A percentile compares a stretch with the other conserved stretches of the same genome.
Conservation (phyloP, 768 basidiomycete species). For the Russula ochroleuca region DNA sequence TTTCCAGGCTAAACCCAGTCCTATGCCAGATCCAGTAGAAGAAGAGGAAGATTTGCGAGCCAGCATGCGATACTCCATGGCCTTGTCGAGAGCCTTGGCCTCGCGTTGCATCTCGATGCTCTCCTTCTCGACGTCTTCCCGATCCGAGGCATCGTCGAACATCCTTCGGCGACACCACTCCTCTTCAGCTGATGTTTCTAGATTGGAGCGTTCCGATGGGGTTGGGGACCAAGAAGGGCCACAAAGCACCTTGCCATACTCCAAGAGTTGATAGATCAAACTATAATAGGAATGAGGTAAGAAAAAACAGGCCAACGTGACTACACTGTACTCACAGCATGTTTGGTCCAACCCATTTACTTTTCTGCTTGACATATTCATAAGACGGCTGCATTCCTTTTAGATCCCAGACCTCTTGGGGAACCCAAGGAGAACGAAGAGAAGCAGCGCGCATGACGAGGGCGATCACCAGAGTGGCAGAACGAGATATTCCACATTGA, state of each 20-base stretch:
- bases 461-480: constrained; percentile 85
- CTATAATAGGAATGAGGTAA: constrained; percentile 39
- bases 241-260: constrained; percentile 75
- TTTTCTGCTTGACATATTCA: constrained; percentile 84
- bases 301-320: constrained; percentile 6
- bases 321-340: constrained; percentile 73
- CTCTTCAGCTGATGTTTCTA: constrained; percentile 53
- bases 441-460: constrained; percentile 92
- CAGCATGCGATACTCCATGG: constrained; percentile 79
- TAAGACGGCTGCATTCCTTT: constrained; percentile 91
- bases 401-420: constrained; percentile 70
- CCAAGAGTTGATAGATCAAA: constrained; percentile 88
- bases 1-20: constrained; percentile 64
- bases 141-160: constrained; percentile 53
- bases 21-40: constrained; percentile 58
- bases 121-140: constrained; percentile 51
- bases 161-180: constrained; percentile 70
- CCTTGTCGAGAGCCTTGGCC: constrained; percentile 78
- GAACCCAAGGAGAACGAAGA: constrained; percentile 56
- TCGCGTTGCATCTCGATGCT: constrained; percentile 62
- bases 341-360: constrained; percentile 84
- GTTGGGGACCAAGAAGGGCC: constrained; percentile 45
- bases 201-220: constrained; percentile 52
- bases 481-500: constrained; percentile 90
- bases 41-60: constrained; percentile 69